phyloP scores from a whole-genome alignment of 306 rosid genomes.

The Cucumis cinereus region DNA sequence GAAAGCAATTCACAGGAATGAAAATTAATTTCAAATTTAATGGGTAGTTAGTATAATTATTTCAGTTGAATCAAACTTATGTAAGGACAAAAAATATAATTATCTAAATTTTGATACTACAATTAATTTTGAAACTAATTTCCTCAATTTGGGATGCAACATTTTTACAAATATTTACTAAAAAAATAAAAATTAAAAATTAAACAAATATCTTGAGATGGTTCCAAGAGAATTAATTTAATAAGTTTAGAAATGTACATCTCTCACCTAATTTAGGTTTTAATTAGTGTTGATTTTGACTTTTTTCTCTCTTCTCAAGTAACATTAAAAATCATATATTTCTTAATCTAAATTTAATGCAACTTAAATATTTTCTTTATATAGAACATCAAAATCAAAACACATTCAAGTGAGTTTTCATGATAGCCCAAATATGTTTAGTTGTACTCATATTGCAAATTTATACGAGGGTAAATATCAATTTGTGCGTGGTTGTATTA shows the following conservation, averaged over 20 bases:
- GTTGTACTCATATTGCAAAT: background rate
- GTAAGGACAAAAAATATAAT: background rate
- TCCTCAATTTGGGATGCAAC: background rate
- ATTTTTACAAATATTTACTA: background rate
- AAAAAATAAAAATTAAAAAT: too few relatives aligned
- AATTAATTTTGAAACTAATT: background rate
- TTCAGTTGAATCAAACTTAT: background rate
- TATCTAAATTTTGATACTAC: background rate
- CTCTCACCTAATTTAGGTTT: slow-evolving; percentile 8
- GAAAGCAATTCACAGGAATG: background rate
- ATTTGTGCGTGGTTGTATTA: too few relatives aligned
- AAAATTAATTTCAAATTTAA: background rate
- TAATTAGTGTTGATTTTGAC: background rate
- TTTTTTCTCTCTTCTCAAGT: background rate
- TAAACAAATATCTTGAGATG: background rate
- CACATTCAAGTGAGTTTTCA: background rate
- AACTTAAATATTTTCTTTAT: background rate
- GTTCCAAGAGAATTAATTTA: background rate
- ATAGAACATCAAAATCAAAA: background rate
- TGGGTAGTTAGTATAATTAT: background rate
- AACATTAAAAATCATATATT: background rate
- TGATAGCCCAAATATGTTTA: background rate
- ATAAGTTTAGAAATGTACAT: slow-evolving; percentile 9
- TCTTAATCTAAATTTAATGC: background rate
- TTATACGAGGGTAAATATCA: too few relatives aligned